Evolutionary conservation across 306 rosid species (phyloP), one percentile per base, ranked within the genome.

Genomic region (Glycyrrhiza uralensis): DNA sequence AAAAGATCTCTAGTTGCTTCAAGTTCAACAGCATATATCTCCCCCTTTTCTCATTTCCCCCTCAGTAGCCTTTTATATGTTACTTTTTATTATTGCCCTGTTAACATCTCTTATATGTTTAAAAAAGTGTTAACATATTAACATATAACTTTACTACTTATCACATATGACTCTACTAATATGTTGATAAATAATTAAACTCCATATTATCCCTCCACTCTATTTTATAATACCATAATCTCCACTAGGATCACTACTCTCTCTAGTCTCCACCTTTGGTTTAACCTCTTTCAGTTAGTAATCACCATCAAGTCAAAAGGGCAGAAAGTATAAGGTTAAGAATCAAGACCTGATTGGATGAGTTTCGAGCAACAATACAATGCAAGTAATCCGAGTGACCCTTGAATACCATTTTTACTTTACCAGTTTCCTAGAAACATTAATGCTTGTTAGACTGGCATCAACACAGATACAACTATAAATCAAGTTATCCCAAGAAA

Each of bases 321-420:
- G 36, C 44, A 71, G 60, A 59, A 44, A 46, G 61, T 42, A 69
- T 59, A 38, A 49, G 51, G 66, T 59, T 38, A 60, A 66, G 66
- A 59, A 58, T 38, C 52, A 63, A 59, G 1, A 93, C 98, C 96
- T 89, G 98, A 85, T 85, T 79, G 65, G 86, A 82, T 60, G 96
- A 79, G 84, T 89, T 93, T 61, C 94, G 87, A 41, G 96, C 92
- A 76, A 82, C 93, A 74, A 93, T 71, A 61, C 94, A 86, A 78
- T 91, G 98, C 88, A 93, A 83, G 83, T 89, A 93, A 71, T 91
- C 96, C 44, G 71, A 75, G 80, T 93, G 98, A 51, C 98, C 98
- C 87, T 87, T 91, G 68, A 86, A 94, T 33, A 79, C 76, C 87
- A 72, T 83, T 84, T 89, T 94, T 62, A 91, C 70, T 85, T 89